Base-by-base conservation (phyloP, 2,329 filamentous ascomycete genomes). In the Daldinia eschscholtzii region DNA sequence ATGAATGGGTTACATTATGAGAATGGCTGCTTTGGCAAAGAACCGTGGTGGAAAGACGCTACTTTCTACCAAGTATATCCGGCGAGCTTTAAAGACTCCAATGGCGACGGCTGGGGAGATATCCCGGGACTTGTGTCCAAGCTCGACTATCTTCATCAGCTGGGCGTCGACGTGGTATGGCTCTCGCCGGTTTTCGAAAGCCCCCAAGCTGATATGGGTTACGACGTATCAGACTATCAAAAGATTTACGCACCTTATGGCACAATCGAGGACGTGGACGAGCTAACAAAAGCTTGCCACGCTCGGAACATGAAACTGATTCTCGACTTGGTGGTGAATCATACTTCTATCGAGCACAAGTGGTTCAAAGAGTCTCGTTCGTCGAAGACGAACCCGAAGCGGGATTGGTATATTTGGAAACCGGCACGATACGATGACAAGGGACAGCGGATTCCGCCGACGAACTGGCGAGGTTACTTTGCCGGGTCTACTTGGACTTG, bases 281-380 rank as follows among this genome's bases (percentile, higher is more conserved):
- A 80, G 0, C 77, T 93, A 33, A 87, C 92, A n/a, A 68, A 82
- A 20, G 86, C 86, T 10, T 86, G 87, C 41, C 89, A 92, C 67
- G 71, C 81, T 4, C 81, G 88, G 2, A 86, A 83, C 0, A 89
- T 93, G 82, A 90, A 89, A 75, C 80, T 93, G 7, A 86, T 93
- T 9, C 86, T 93, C 71, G 91, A 93, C 71, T 80, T 93, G 6
- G 91, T 93, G 0, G 87, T 93, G 18, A 93, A 93, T 64, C 91
- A 93, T 74, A 93, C 90, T 0, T 82, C 80, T 0, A 72, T 80
- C 35, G 81, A 88, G 73, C 87, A 89, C 59, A 76, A 80, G 6
- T 90, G 88, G 88, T 90, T 90, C 76, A 80, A 84, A 56, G 83
- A 87, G 55, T 85, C 86, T 1, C 81, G 85, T 2, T 83, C 82